These are phyloP conservation scores for Pythium vanterpoolii DNA, from an alignment of 352 stramenopile species.

Conservation along the genomic window DNA sequence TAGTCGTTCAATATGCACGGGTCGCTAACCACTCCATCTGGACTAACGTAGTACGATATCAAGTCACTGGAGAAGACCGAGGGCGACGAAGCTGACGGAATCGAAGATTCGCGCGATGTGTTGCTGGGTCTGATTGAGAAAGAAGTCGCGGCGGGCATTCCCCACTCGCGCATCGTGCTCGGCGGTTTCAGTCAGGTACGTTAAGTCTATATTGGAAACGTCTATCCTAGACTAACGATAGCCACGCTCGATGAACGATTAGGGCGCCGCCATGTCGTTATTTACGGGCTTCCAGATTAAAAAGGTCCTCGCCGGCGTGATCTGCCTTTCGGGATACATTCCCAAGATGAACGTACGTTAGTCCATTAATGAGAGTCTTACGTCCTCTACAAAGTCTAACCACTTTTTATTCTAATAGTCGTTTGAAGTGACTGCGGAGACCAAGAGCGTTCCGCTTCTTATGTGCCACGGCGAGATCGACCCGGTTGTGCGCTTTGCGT, in stretches of 20 bases:
- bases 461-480: slow-evolving; percentile 79
- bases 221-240: neutral
- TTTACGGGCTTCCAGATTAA: slow-evolving; percentile 76
- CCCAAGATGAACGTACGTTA: slow-evolving; percentile 32
- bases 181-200: slow-evolving; percentile 92
- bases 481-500: slow-evolving; percentile 58
- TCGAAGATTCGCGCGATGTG: slow-evolving; percentile 73
- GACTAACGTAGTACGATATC: slow-evolving; percentile 88
- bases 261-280: slow-evolving; percentile 89
- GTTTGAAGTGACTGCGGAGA: slow-evolving; percentile 50
- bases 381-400: neutral
- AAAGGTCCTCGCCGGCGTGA: slow-evolving; percentile 53
- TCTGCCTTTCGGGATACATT: slow-evolving; percentile 75
- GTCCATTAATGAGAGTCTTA: slow-evolving; percentile 8
- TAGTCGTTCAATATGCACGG: neutral
- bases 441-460: slow-evolving; percentile 59
- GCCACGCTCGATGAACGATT: neutral
- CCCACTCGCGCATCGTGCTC: slow-evolving; percentile 90
- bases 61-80: slow-evolving; percentile 83
- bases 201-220: neutral
- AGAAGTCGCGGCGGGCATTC: slow-evolving; percentile 63
- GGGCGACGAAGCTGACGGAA: slow-evolving; percentile 87
- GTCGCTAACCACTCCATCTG: neutral
- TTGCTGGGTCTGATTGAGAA: slow-evolving; percentile 84
- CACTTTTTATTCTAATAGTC: slow-evolving; percentile 20